Conservation (phyloP, 768 basidiomycete species). For the Boletus reticulatus region DNA sequence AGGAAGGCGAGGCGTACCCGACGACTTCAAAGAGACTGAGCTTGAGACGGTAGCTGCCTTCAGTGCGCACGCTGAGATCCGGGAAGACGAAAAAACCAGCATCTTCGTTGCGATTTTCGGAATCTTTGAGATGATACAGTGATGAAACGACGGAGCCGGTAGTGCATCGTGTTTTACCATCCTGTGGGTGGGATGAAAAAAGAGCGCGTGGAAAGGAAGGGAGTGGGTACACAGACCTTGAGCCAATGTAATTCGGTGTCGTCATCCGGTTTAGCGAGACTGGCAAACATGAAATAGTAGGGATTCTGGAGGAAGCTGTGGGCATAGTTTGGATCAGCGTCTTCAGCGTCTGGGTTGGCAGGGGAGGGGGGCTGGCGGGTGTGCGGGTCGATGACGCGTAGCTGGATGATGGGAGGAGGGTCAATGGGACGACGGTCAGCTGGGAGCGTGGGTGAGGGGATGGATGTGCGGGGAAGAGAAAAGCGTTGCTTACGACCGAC, state of each 20-base stretch:
- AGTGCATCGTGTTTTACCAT: conserved; percentile 88
- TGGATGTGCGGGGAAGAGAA: conserved; percentile 8
- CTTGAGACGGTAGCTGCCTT: conserved; percentile 79
- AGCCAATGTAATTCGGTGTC: conserved; percentile 88
- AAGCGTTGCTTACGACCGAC: conserved; percentile 70
- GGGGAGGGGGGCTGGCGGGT: conserved; percentile 31
- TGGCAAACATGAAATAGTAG: conserved; percentile 95
- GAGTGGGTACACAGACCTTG: conserved; percentile 44
- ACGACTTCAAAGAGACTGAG: conserved; percentile 87
- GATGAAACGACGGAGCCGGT: conserved; percentile 89
- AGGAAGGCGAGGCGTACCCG: conserved; percentile 49
- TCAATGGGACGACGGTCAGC: conserved; percentile 96
- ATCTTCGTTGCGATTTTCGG: conserved; percentile 59
- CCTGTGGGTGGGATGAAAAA: conserved; percentile 40
- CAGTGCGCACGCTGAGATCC: conserved; percentile 87
- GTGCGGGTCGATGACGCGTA: conserved; percentile 76
- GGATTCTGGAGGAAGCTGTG: conserved; percentile 82
- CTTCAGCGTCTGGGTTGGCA: conserved; percentile 31
- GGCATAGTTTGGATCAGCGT: conserved; percentile 41
- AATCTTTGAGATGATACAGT: conserved; percentile 86
- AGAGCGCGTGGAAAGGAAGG: not conserved
- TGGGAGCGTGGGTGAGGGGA: conserved; percentile 27
- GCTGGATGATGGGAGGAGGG: conserved; percentile 95
- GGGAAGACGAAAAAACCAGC: conserved; percentile 98
- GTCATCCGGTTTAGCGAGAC: conserved; percentile 84